Evolutionary conservation across 1,284 basidiomycete species (phyloP), one percentile per base, ranked within the genome.

Genomic region (Volvariella surrecta): DNA sequence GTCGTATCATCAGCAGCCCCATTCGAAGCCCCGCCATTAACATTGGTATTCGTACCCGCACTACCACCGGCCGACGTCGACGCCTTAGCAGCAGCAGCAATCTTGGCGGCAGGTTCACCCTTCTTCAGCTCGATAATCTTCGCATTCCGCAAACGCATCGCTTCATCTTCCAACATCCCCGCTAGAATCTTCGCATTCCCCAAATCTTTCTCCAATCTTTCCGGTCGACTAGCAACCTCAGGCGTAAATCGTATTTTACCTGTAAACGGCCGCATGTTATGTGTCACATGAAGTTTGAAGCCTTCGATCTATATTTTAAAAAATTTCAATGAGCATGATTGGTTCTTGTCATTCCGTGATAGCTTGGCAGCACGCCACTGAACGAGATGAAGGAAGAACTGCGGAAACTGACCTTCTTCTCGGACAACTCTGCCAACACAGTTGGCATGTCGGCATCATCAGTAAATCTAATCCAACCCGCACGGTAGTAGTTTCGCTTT

Each of bases 401-500:
- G 18, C 28, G 20, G 45, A 40, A 35, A 58, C 59, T 32, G 52
- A 91, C 91, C 78, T 91, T 92, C 56, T 84, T 85, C 50, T 90
- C 87, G 42, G 82, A 74, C 37, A 96, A 58, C 51, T 87, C 80
- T 24, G 67, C 57, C 60, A 93, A 77, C 2, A 86, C 82, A 3
- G 67, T 58, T 7, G 72, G 58, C 74, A 95, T 89, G 52, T 95
- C 84, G 4, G 84, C 79, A 50, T 89, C 87, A 19, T 90, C 85
- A 32, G 66, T 66, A 58, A 93, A 96, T 50, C 81, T 82, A 40
- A 93, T 72, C 91, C 92, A 96, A 4, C 89, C 93, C 2, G 90
- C 89, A 30, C 93, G 85, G 58, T 92, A 90, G 58, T 88, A 95
- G 53, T 86, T 88, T 48, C 88, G 81, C 64, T 91, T 91, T 57